A percentile compares a stretch with the other conserved stretches of the same genome.
Evolutionary conservation across 192 early-diverging fungal species (phyloP).

Genomic region (Umbelopsis sp.): DNA sequence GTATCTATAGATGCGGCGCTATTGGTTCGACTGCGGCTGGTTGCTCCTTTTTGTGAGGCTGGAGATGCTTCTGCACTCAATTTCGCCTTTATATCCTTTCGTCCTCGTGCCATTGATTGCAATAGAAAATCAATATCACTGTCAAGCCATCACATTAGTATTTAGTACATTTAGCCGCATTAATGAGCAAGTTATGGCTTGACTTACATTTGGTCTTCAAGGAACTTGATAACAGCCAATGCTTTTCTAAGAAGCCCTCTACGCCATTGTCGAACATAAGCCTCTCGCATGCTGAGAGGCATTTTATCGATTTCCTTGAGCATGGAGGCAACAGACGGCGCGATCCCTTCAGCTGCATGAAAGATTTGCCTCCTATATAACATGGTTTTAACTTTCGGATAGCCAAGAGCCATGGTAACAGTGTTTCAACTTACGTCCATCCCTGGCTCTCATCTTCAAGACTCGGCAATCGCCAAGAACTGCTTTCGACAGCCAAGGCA

Average conservation of each 20-base stretch:
- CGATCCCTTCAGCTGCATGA: constrained; percentile 35
- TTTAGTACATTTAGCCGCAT: background rate
- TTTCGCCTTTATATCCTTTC: background rate
- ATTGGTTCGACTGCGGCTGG: background rate
- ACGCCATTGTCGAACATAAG: constrained; percentile 53
- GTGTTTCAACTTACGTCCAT: background rate
- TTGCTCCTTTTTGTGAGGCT: background rate
- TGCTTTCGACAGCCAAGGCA: background rate
- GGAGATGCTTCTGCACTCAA: background rate
- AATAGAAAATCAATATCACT: constrained; percentile 1
- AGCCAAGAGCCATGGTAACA: background rate
- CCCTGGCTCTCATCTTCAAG: background rate
- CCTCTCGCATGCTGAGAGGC: constrained; percentile 49
- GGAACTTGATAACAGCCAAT: constrained; percentile 44
- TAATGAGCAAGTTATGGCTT: background rate
- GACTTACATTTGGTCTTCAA: constrained; percentile 37
- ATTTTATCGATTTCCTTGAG: constrained; percentile 41
- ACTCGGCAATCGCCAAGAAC: background rate
- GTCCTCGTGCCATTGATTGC: background rate
- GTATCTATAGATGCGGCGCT: background rate
- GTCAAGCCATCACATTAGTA: background rate
- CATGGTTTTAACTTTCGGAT: background rate
- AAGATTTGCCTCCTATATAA: constrained; percentile 42
- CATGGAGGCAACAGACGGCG: constrained; percentile 47
- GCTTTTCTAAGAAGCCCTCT: constrained; percentile 43